These are phyloP conservation scores for Hypoxylon sp. DNA, from an alignment of 2,329 filamentous ascomycete genomes.

Conservation along the genomic window DNA sequence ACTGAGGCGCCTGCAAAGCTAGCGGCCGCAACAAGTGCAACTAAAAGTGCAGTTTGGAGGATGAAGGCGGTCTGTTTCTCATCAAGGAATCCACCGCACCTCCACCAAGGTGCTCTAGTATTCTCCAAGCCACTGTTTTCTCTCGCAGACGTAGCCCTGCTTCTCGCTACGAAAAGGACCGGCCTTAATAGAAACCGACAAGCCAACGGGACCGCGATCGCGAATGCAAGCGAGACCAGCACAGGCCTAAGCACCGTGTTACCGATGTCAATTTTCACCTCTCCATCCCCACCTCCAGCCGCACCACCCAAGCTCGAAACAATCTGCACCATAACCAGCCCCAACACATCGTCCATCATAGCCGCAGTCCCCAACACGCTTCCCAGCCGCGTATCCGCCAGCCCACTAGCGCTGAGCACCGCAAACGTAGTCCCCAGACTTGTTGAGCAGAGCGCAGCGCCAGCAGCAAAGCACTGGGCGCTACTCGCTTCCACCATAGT, in stretches of 20 bases:
- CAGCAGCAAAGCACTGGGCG: slow-evolving; percentile 66
- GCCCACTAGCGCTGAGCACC: slow-evolving; percentile 62
- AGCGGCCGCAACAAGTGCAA: slow-evolving; percentile 65
- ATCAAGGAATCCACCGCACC: slow-evolving; percentile 47
- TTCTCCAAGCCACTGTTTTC: neutral
- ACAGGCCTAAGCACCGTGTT: slow-evolving; percentile 62
- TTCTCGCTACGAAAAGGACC: neutral
- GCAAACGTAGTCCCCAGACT: slow-evolving; percentile 68
- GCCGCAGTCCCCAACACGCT: slow-evolving; percentile 79
- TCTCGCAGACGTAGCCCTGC: neutral
- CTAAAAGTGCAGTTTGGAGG: slow-evolving; percentile 65
- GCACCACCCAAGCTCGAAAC: slow-evolving; percentile 72
- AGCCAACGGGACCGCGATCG: slow-evolving; percentile 61
- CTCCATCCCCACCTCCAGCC: slow-evolving; percentile 40
- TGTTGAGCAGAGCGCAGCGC: slow-evolving; percentile 55
- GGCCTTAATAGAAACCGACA: slow-evolving; percentile 65
- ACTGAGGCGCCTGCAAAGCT: slow-evolving; percentile 75
- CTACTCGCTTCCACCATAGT: slow-evolving; percentile 65
- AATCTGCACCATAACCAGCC: slow-evolving; percentile 82
- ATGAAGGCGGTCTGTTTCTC: slow-evolving; percentile 58
- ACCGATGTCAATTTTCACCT: slow-evolving; percentile 35
- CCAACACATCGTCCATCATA: slow-evolving; percentile 86
- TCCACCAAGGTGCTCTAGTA: slow-evolving; percentile 1
- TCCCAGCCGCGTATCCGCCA: slow-evolving; percentile 65
- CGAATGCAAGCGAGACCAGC: slow-evolving; percentile 67